A percentile compares a stretch with the other conserved stretches of the same genome.
These are phyloP conservation scores for Fusarium domesticum DNA, from an alignment of 2,329 filamentous ascomycete genomes.

Conservation along the genomic window DNA sequence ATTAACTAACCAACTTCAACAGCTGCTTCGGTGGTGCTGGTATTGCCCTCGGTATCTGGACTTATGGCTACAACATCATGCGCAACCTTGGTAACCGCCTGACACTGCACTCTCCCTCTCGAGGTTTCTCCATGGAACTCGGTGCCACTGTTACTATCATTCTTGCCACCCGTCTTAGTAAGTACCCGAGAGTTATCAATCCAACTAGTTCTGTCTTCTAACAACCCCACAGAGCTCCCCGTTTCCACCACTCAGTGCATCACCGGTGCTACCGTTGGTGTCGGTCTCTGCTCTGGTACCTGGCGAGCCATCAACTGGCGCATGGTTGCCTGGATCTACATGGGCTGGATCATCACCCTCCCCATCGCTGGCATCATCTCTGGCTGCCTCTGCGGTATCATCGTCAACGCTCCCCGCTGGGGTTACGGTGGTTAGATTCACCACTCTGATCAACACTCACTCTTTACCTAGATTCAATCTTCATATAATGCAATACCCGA, in stretches of 20 bases:
- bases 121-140: slow-evolving; percentile 60
- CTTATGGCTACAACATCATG: slow-evolving; percentile 66
- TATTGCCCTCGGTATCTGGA: slow-evolving; percentile 58
- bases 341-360: slow-evolving; percentile 60
- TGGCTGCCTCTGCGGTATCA: slow-evolving; percentile 59
- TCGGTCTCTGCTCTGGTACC: slow-evolving; percentile 59
- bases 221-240: slow-evolving; percentile 45
- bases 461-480: not conserved
- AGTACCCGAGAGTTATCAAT: slow-evolving; percentile 8
- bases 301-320: slow-evolving; percentile 61
- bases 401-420: slow-evolving; percentile 60
- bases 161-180: slow-evolving; percentile 58
- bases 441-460: not conserved
- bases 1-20: not conserved
- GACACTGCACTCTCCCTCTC: slow-evolving; percentile 58
- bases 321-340: slow-evolving; percentile 59
- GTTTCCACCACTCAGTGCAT: slow-evolving; percentile 66
- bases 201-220: not conserved
- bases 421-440: slow-evolving; percentile 18
- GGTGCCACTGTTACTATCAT: slow-evolving; percentile 60
- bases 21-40: slow-evolving; percentile 47
- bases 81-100: slow-evolving; percentile 60
- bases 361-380: slow-evolving; percentile 55
- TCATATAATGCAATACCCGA: slow-evolving; percentile 2
- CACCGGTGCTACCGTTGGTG: slow-evolving; percentile 60